These are phyloP conservation scores for Puccinia hordei DNA, from an alignment of 1,284 basidiomycete genomes.

Conservation along the genomic window DNA sequence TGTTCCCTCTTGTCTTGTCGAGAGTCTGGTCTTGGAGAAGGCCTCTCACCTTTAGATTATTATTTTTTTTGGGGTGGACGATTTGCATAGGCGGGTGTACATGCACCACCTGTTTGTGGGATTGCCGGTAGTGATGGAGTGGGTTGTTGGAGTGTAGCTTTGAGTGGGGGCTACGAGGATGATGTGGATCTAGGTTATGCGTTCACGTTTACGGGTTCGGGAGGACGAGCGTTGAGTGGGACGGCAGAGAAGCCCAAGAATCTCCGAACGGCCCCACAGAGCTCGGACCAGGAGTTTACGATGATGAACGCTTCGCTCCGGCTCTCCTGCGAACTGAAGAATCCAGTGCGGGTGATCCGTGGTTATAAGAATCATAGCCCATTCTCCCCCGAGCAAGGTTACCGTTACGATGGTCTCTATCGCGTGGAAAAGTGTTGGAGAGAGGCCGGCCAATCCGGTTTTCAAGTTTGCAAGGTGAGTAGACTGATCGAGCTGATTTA, in stretches of 20 bases:
- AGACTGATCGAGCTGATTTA: no score
- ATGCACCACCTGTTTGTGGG: slow-evolving; percentile 72
- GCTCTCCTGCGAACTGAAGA: slow-evolving; percentile 70
- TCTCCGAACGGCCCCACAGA: slow-evolving; percentile 80
- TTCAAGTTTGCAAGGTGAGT: slow-evolving; percentile 70
- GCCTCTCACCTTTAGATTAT: no score
- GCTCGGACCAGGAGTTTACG: slow-evolving; percentile 74
- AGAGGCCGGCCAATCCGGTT: slow-evolving; percentile 69
- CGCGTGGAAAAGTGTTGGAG: slow-evolving; percentile 63
- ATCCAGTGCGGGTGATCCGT: slow-evolving; percentile 77
- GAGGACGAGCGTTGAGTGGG: slow-evolving; percentile 77
- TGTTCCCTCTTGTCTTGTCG: background rate
- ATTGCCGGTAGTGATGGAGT: slow-evolving; percentile 67
- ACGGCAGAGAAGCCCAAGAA: slow-evolving; percentile 70
- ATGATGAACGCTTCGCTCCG: slow-evolving; percentile 71
- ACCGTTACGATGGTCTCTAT: slow-evolving; percentile 82
- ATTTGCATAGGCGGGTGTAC: slow-evolving; percentile 52
- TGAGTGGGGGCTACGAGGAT: slow-evolving; percentile 78
- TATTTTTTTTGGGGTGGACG: background rate
- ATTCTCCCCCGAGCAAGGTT: slow-evolving; percentile 61
- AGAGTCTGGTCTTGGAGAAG: no score
- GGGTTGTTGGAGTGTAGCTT: slow-evolving; percentile 75
- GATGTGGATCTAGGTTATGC: slow-evolving; percentile 77
- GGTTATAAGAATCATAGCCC: slow-evolving; percentile 72
- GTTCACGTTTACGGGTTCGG: slow-evolving; percentile 69